These are phyloP conservation scores for Cephalotrichum gorgonifer DNA, from an alignment of 2,329 filamentous ascomycete species.

Conservation along the genomic window DNA sequence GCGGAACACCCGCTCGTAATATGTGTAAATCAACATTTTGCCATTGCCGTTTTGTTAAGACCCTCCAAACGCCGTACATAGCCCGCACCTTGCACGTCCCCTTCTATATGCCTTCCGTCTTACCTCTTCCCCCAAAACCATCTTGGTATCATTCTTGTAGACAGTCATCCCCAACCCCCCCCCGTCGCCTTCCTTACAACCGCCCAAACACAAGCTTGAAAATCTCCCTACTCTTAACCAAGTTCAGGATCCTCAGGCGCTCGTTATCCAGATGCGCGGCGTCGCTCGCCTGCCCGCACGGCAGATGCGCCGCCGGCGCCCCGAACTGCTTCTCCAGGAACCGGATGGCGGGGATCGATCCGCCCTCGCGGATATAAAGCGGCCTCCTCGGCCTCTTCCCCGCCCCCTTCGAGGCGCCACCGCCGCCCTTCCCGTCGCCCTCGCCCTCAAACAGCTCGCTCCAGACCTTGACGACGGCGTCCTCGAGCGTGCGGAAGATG, in stretches of 20 bases:
- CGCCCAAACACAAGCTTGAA: conserved; percentile 71
- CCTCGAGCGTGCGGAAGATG: conserved; percentile 81
- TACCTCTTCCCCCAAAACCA: background rate
- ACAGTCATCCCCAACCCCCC: background rate
- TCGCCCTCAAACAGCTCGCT: conserved; percentile 36
- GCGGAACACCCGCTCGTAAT: no score
- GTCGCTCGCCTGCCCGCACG: conserved; percentile 90
- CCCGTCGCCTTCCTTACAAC: background rate
- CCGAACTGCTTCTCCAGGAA: conserved; percentile 91
- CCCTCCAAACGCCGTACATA: no score
- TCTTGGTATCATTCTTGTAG: background rate
- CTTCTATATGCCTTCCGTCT: background rate
- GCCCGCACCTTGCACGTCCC: no score
- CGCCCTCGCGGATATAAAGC: conserved; percentile 90
- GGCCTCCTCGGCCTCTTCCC: conserved; percentile 52
- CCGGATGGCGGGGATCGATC: conserved; percentile 86
- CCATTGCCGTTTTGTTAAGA: no score
- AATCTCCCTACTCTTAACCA: conserved; percentile 87
- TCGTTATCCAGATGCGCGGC: conserved; percentile 93
- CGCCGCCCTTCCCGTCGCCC: conserved; percentile 8
- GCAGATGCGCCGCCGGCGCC: conserved; percentile 83
- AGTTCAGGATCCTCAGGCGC: conserved; percentile 73
- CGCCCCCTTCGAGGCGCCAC: no score
- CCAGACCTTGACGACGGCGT: conserved; percentile 80
- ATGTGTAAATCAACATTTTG: no score